Conservation (phyloP, 768 basidiomycete species). For the Leccinum incarnatum region DNA sequence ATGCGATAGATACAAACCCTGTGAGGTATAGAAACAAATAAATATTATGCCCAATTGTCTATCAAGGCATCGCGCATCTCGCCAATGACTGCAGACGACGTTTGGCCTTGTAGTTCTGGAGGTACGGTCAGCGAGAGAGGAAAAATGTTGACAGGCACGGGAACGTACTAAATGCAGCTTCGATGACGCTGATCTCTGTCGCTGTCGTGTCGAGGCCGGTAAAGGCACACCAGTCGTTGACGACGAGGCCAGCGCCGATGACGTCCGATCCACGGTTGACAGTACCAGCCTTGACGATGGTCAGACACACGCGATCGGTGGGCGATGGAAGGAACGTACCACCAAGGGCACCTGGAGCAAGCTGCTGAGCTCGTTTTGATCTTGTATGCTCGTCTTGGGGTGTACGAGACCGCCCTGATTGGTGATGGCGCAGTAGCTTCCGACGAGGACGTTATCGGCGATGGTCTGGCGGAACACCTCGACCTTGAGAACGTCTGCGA, state of each 20-base stretch:
- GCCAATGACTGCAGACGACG: conserved; percentile 76
- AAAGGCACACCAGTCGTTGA: conserved; percentile 99
- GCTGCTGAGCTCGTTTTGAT: conserved; percentile 95
- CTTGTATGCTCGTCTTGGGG: conserved; percentile 94
- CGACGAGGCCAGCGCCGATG: conserved; percentile 94
- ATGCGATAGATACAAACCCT: neutral
- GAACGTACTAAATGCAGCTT: conserved; percentile 46
- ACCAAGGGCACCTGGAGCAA: conserved; percentile 93
- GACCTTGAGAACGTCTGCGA: conserved; percentile 98
- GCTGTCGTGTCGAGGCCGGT: conserved; percentile 99
- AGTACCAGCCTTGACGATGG: conserved; percentile 74
- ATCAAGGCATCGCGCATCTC: conserved; percentile 91
- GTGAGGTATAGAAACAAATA: conserved; percentile 6
- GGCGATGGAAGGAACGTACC: conserved; percentile 47
- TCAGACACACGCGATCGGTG: neutral
- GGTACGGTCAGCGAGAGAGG: conserved; percentile 3
- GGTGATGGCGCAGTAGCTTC: conserved; percentile 91
- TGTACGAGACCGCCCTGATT: conserved; percentile 98
- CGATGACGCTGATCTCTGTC: conserved; percentile 58
- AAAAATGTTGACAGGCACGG: neutral
- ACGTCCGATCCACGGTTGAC: conserved; percentile 99
- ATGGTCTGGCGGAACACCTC: conserved; percentile 98
- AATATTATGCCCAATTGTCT: conserved; percentile 76
- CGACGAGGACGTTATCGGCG: conserved; percentile 95
- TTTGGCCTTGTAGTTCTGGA: conserved; percentile 82